Conservation (phyloP, 208 protist species). For the Leishmania gerbilli region DNA sequence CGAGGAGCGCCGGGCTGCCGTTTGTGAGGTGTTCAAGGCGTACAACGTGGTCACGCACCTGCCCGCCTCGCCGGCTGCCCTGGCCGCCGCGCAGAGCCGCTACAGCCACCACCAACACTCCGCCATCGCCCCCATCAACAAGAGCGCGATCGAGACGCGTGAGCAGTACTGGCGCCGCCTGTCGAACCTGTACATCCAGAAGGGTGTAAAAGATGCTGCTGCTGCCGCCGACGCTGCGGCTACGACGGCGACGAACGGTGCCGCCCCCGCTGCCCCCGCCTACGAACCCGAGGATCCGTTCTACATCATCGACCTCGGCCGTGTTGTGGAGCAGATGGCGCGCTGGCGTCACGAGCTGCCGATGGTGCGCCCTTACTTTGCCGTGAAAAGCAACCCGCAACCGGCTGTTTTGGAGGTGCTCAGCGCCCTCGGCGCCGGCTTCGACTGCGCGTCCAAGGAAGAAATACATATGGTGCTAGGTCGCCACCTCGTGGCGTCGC, state of each 20-base stretch:
- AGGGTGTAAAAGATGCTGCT: slow-evolving; percentile 13
- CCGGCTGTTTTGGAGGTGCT: slow-evolving; percentile 59
- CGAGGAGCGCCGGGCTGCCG: slow-evolving; percentile 35
- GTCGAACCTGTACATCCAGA: slow-evolving; percentile 38
- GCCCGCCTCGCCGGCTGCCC: slow-evolving; percentile 14
- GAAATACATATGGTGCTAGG: slow-evolving; percentile 66
- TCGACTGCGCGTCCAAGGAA: slow-evolving; percentile 79
- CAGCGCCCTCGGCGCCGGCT: slow-evolving; percentile 64
- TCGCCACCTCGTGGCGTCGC: slow-evolving; percentile 32
- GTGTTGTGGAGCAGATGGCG: slow-evolving; percentile 69
- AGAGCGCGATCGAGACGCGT: slow-evolving; percentile 30
- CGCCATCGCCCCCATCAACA: not conserved
- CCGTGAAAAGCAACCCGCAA: slow-evolving; percentile 85
- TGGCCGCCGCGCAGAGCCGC: slow-evolving; percentile 11
- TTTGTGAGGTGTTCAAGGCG: slow-evolving; percentile 31
- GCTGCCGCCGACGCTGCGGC: not conserved
- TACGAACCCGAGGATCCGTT: slow-evolving; percentile 65
- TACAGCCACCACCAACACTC: not conserved
- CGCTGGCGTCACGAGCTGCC: slow-evolving; percentile 67
- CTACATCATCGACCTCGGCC: slow-evolving; percentile 79
- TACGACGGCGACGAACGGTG: not conserved
- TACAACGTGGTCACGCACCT: slow-evolving; percentile 31
- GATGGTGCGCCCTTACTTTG: slow-evolving; percentile 78
- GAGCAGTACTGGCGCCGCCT: slow-evolving; percentile 61
- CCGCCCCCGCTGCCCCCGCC: not conserved